These are phyloP conservation scores for Hypericum androsaemum DNA, from an alignment of 345 rosid genomes.

Conservation along the genomic window DNA sequence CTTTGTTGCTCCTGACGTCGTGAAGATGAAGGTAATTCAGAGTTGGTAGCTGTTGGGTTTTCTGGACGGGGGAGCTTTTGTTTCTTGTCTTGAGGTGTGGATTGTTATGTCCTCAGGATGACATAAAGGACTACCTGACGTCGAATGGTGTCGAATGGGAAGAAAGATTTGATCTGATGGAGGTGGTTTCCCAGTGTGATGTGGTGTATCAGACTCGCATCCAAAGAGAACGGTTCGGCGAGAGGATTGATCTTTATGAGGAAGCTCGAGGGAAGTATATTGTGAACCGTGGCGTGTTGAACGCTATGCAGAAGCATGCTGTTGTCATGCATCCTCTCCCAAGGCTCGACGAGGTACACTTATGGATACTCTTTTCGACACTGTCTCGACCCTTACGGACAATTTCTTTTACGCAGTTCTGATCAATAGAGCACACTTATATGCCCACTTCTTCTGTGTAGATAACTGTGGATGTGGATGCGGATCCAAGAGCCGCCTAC, in stretches of 20 bases:
- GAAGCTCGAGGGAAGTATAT: conserved; percentile 93
- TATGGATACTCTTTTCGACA: background rate
- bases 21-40: conserved; percentile 80
- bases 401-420: background rate
- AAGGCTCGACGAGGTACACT: conserved; percentile 71
- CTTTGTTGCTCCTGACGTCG: conserved; percentile 79
- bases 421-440: background rate
- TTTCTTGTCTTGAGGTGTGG: background rate
- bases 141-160: conserved; percentile 71
- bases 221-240: conserved; percentile 85
- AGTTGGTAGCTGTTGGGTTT: background rate
- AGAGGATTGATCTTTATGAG: conserved; percentile 73
- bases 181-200: conserved; percentile 81
- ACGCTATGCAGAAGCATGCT: conserved; percentile 72
- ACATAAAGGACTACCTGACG: conserved; percentile 77
- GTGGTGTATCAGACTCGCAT: conserved; percentile 89
- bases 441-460: conserved; percentile 7
- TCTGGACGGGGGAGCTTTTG: background rate
- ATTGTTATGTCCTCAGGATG: conserved; percentile 44
- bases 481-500: conserved; percentile 89
- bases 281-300: conserved; percentile 44
- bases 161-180: conserved; percentile 70
- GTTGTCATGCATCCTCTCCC: conserved; percentile 97
- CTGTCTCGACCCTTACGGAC: background rate
- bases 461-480: conserved; percentile 75